Conservation (phyloP, 805 yeast genomes). For the Saccharomycopsis capsularis region DNA sequence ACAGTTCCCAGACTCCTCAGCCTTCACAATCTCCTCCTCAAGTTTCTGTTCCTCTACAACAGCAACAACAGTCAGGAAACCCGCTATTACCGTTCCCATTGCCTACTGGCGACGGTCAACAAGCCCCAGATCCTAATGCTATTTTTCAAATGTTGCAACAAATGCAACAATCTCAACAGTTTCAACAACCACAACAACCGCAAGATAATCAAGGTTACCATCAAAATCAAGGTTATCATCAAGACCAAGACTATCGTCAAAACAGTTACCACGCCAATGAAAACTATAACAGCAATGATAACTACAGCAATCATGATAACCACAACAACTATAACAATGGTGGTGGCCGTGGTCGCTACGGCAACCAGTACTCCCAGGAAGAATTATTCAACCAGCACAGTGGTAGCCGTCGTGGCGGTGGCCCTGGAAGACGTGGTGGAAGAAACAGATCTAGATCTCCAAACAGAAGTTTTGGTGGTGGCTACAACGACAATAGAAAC, state of each 20-base stretch:
- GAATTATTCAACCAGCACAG: conserved; percentile 8
- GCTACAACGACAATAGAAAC: conserved; percentile 21
- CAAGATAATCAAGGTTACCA: conserved; percentile 1
- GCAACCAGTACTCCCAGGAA: neutral
- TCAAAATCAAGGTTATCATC: neutral
- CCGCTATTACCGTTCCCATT: conserved; percentile 10
- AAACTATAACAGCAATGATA: conserved; percentile 12
- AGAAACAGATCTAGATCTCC: conserved; percentile 22
- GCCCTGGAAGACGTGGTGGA: conserved; percentile 8
- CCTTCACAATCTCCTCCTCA: conserved; percentile 8
- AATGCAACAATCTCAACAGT: conserved; percentile 25
- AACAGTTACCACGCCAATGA: no score
- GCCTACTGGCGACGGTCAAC: neutral
- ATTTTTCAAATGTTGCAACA: conserved; percentile 34
- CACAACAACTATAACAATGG: conserved; percentile 8
- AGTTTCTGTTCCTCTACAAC: neutral
- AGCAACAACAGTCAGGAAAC: neutral
- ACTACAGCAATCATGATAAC: conserved; percentile 3
- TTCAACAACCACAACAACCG: conserved; percentile 22
- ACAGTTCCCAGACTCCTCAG: conserved; percentile 10
- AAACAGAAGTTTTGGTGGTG: conserved; percentile 9
- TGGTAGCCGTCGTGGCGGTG: conserved; percentile 19
- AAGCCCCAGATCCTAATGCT: conserved; percentile 34
- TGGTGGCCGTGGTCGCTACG: neutral
- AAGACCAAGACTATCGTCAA: neutral